Evolutionary conservation across 2,329 filamentous ascomycete genomes (phyloP), one percentile per base, ranked within the genome.

Genomic region (Phymatotrichopsis omnivora): DNA sequence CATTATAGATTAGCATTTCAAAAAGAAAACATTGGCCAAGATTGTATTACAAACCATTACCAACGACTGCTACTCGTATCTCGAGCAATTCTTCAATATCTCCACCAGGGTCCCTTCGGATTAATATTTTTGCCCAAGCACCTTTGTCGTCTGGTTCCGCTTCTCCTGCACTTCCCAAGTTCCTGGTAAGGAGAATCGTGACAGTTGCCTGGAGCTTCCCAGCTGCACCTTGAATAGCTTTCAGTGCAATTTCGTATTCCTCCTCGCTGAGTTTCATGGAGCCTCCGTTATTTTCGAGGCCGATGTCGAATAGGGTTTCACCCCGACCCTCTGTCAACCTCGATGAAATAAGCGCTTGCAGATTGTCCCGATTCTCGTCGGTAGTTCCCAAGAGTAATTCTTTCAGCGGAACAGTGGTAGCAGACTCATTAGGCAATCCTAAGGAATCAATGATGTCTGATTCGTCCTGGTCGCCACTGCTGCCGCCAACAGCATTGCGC

Each of bases 61-160:
- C 91, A 6, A 98, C 91, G 0, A 98, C 91, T 1, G 89, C 91
- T 66, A 98, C 93, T 56, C 91, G 71, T 7, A 89, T 94, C 71
- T 98, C 91, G 51, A 95, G 94, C 20, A 93, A 83, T 46, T 93
- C 78, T 61, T 96, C 86, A 4, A 85, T 75, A 10, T 73, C 80
- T 16, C 72, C n/a, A n/a, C n/a, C 68, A 2, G 87, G 85, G 17
- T 75, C 68, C 60, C 81, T 78, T 29, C 91, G 77, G 49, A 96
- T 74, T 58, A 96, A 74, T 38, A 95, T 63, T 63, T 94, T 96
- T n/a, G 87, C 86, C 53, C 77, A 82, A 55, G 79, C 81, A 42
- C 78, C 80, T 55, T 76, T 81, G 51, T 84, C 78, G 59, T 83
- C 87, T 7, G 41, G 27, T 12, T 29, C 27, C 20, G 45, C 37